These are phyloP conservation scores for Pseudocercospora pini-densiflorae DNA, from an alignment of 2,329 filamentous ascomycete species.

Conservation along the genomic window DNA sequence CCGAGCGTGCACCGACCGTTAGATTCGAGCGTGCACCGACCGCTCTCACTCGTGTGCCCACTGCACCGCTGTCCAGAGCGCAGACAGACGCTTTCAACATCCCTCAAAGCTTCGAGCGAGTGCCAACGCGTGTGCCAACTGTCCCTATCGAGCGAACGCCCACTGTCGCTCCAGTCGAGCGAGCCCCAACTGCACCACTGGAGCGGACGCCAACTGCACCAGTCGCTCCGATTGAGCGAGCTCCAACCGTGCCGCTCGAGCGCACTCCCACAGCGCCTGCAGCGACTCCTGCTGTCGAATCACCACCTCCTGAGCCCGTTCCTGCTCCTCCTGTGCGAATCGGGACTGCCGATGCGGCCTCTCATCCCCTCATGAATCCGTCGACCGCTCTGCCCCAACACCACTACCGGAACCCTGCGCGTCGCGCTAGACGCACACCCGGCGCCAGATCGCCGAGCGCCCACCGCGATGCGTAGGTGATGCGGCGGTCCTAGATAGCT, in stretches of 20 bases:
- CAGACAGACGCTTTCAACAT: background rate
- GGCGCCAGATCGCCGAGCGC: background rate
- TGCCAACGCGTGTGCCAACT: background rate
- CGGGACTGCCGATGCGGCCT: background rate
- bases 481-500: background rate
- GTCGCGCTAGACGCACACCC: background rate
- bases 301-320: background rate
- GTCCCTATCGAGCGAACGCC: no score
- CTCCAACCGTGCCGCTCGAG: background rate
- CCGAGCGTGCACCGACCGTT: conserved; percentile 2
- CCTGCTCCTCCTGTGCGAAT: conserved; percentile 4
- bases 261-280: background rate
- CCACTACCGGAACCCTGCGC: conserved; percentile 12
- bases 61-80: conserved; percentile 6
- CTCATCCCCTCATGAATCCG: conserved; percentile 22
- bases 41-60: conserved; percentile 8
- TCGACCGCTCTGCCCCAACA: conserved; percentile 16
- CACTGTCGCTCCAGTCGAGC: no score
- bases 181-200: no score
- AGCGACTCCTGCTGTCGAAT: background rate
- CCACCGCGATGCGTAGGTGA: background rate
- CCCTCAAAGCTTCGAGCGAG: background rate
- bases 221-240: no score
- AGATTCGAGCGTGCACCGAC: conserved; percentile 4
- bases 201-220: no score